Conservation (phyloP, 2,329 filamentous ascomycete genomes). For the Pseudogymnoascus sp. region DNA sequence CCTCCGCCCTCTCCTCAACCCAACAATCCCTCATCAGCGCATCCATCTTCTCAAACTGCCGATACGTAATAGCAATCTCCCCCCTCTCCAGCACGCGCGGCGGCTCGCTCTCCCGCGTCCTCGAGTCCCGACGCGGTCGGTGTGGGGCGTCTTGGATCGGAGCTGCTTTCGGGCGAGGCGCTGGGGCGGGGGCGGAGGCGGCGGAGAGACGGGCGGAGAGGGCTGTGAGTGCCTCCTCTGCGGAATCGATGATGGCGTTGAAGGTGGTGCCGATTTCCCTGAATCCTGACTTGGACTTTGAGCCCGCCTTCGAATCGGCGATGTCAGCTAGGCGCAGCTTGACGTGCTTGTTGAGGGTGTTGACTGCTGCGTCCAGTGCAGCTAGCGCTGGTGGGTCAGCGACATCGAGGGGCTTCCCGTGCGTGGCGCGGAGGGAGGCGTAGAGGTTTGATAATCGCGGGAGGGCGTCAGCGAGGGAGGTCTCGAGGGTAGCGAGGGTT, state of each 20-base stretch:
- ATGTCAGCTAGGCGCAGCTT: background rate
- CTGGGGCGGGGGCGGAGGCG: background rate
- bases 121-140: background rate
- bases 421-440: background rate
- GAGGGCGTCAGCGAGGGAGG: background rate
- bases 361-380: background rate
- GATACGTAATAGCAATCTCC: background rate
- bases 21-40: background rate
- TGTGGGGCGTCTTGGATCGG: background rate
- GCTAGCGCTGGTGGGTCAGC: background rate
- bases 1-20: background rate
- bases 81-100: background rate
- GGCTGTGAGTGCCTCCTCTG: background rate
- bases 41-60: background rate
- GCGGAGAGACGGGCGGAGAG: background rate
- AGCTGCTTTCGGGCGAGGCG: background rate
- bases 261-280: background rate
- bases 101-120: background rate
- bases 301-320: background rate
- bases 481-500: background rate
- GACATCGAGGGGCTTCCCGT: background rate
- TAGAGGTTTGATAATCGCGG: background rate
- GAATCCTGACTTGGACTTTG: background rate
- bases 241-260: background rate
- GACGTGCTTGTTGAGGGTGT: background rate